Base-by-base conservation (phyloP, 2,329 filamentous ascomycete genomes). In the Sporothrix globosa region DNA sequence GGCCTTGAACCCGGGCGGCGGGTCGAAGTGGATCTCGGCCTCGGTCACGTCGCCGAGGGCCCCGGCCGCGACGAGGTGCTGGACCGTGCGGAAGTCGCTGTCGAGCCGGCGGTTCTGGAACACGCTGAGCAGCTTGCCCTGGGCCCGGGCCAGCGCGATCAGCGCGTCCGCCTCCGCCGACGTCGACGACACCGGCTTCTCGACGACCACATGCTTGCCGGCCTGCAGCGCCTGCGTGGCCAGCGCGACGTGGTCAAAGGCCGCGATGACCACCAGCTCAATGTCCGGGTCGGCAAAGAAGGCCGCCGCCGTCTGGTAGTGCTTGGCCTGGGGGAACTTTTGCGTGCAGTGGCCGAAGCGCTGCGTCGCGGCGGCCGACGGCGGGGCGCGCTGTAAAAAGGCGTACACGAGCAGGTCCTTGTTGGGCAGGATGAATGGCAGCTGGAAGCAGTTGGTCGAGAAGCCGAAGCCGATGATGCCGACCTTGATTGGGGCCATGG, bases 21-120 rank as follows among this genome's bases (percentile, higher is more conserved):
- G 85, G 75, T 91, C 89, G 71, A 90, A 91, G 77, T 90, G 88
- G 2, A 88, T 85, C 74, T 91, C 86, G 67, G 87, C 90, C 73
- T 91, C 89, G 48, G 85, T 85, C 68, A 91, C 80, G 2, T 88
- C 83, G 30, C 89, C 89, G 3, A 90, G 79, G 0, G 81, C 81
- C 34, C 83, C 83, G 21, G 83, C 27, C 10, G 27, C 2, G 3
- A 89, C 77, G 30, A 90, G 81, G 71, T 87, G 83, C 71, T 80
- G 80, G 39, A 90, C 78, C 0, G 88, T 90, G 61, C 87, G 81
- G 79, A 88, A 91, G 77, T 91, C 89, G 54, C 85, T 82, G 77
- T 91, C 89, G 19, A 74, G 74, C 66, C 77, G 73, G 79, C 82
- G 89, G 67, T 77, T 87, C 73, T 87, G 85, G 74, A 84, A 87